phyloP scores from a whole-genome alignment of 2,329 filamentous ascomycete species.

The Grosmannia serpens region DNA sequence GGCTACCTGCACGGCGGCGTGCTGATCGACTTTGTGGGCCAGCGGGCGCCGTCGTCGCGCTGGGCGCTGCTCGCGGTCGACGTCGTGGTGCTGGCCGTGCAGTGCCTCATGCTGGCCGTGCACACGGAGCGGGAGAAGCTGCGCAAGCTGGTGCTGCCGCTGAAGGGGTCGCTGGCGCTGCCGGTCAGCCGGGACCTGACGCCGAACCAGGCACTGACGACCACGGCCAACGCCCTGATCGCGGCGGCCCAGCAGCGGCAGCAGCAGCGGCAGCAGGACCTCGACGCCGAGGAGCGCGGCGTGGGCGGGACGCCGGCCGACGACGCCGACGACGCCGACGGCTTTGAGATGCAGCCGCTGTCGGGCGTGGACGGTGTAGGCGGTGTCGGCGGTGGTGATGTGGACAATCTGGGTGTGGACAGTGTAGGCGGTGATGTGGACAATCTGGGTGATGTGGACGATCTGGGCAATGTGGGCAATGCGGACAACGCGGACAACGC shows the following conservation, averaged over 20 bases:
- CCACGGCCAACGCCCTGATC: not conserved
- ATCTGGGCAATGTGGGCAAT: constrained; percentile 5
- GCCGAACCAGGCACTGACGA: not conserved
- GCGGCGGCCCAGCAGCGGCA: constrained; percentile 14
- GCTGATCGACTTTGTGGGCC: constrained; percentile 57
- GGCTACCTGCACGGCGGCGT: constrained; percentile 58
- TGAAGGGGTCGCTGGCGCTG: not conserved
- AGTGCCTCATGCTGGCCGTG: constrained; percentile 53
- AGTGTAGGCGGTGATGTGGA: constrained; percentile 12
- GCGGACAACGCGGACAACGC: not conserved
- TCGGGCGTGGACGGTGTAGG: no score
- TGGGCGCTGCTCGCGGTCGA: constrained; percentile 45
- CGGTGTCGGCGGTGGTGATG: no score
- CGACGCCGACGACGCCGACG: constrained; percentile 21
- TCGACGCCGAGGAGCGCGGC: constrained; percentile 47
- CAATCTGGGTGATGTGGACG: constrained; percentile 11
- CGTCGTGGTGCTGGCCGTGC: constrained; percentile 40
- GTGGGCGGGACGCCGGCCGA: constrained; percentile 23
- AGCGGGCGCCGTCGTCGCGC: constrained; percentile 48
- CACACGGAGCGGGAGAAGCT: constrained; percentile 49
- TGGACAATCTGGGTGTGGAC: constrained; percentile 16
- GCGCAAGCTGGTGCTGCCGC: constrained; percentile 32
- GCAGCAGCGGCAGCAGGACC: constrained; percentile 27
- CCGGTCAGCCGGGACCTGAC: not conserved
- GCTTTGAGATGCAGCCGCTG: constrained; percentile 34